Conservation (phyloP, 1,284 basidiomycete genomes). For the Melampsora occidentalis region DNA sequence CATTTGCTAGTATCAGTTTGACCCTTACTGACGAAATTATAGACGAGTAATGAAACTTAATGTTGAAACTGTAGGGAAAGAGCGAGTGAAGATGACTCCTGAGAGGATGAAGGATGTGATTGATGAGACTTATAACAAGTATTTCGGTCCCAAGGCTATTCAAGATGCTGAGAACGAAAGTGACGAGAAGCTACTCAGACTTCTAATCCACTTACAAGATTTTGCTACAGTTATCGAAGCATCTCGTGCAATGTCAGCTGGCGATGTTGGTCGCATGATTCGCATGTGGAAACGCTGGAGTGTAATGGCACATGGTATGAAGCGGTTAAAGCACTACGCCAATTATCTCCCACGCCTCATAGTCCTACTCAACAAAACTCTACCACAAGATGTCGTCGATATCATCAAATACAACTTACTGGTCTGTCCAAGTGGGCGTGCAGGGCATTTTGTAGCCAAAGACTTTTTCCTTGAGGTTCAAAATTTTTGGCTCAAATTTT, state of each 20-base stretch:
- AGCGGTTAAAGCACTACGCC: neutral
- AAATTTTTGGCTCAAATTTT: conserved; percentile 17
- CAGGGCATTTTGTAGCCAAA: conserved; percentile 27
- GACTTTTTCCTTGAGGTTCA: conserved; percentile 12
- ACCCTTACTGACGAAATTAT: no score
- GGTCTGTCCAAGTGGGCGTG: no score
- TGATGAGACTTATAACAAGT: no score
- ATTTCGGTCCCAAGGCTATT: no score
- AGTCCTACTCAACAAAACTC: neutral
- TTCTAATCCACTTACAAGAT: neutral
- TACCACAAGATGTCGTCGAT: no score
- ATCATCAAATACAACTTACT: no score
- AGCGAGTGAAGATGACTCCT: no score
- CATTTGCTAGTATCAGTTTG: no score
- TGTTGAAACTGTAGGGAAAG: no score
- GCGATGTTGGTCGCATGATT: neutral
- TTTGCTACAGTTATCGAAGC: neutral
- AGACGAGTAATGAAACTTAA: no score
- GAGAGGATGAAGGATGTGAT: no score
- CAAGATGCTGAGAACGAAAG: no score
- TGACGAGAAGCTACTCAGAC: neutral
- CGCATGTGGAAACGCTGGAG: neutral
- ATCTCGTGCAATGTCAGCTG: neutral
- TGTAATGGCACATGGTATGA: conserved; percentile 5
- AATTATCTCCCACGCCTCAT: neutral